Conservation (phyloP, 257 asterid species). For the Mentha longifolia region DNA sequence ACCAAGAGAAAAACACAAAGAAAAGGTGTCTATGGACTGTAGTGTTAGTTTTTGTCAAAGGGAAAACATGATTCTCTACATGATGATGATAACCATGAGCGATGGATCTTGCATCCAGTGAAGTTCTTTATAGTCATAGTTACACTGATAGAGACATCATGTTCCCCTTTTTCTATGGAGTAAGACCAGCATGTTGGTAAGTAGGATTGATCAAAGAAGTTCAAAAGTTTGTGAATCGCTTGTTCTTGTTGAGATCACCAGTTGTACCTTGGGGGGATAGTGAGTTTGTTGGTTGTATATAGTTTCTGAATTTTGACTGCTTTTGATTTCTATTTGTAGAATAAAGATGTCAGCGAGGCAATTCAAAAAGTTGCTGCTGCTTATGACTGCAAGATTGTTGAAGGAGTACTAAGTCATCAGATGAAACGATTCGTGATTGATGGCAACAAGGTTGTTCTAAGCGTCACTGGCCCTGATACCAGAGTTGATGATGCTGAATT, state of each 20-base stretch:
- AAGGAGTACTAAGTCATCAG: slow-evolving; percentile 94
- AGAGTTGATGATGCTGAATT: slow-evolving; percentile 95
- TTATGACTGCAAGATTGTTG: slow-evolving; percentile 92
- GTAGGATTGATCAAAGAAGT: slow-evolving; percentile 6
- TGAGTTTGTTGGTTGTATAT: not conserved
- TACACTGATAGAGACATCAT: slow-evolving; percentile 51
- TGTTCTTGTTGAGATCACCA: slow-evolving; percentile 13
- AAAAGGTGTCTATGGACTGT: not conserved
- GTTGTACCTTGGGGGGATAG: slow-evolving; percentile 1
- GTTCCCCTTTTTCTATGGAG: not conserved
- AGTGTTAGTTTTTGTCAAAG: not conserved
- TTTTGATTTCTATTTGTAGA: slow-evolving; percentile 42
- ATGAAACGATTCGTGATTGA: slow-evolving; percentile 94
- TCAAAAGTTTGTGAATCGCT: not conserved
- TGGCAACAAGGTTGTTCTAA: slow-evolving; percentile 90
- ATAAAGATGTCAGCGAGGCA: slow-evolving; percentile 81
- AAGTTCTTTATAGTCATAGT: slow-evolving; percentile 48
- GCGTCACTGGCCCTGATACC: slow-evolving; percentile 72
- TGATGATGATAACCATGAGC: slow-evolving; percentile 45
- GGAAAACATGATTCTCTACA: slow-evolving; percentile 37
- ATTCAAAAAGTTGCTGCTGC: slow-evolving; percentile 94
- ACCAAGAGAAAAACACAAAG: not conserved
- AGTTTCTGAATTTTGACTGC: not conserved
- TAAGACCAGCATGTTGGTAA: not conserved
- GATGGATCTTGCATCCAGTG: slow-evolving; percentile 47